Evolutionary conservation across 2,329 filamentous ascomycete species (phyloP).

Genomic region (Colletotrichum plurivorum): DNA sequence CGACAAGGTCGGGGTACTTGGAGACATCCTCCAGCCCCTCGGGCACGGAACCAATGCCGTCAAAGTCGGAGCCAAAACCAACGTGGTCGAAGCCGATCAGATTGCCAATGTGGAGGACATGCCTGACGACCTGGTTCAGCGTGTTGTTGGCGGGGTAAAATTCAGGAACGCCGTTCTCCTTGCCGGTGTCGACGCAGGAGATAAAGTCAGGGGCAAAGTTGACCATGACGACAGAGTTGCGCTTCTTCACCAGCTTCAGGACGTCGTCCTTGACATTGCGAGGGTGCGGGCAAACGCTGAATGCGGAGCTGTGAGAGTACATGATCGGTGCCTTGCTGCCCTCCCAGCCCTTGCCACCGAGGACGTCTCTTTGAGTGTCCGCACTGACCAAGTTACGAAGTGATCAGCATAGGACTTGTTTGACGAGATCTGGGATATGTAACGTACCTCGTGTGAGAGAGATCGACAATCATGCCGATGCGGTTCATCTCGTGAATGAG

Average conservation of each 20-base stretch:
- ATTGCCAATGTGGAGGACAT: constrained; percentile 86
- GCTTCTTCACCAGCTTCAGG: constrained; percentile 80
- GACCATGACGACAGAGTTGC: constrained; percentile 87
- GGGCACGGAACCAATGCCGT: constrained; percentile 79
- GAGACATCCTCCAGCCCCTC: constrained; percentile 86
- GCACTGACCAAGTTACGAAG: constrained; percentile 56
- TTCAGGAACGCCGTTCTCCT: constrained; percentile 76
- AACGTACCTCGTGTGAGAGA: constrained; percentile 74
- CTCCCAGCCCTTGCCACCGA: constrained; percentile 76
- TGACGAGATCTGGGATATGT: background rate
- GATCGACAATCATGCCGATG: constrained; percentile 92
- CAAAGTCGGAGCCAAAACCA: constrained; percentile 91
- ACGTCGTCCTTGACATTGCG: constrained; percentile 92
- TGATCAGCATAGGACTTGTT: constrained; percentile 14
- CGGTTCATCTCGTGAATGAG: constrained; percentile 93
- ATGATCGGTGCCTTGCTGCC: constrained; percentile 87
- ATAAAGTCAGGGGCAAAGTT: constrained; percentile 90
- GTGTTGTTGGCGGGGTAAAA: constrained; percentile 79
- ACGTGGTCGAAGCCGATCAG: constrained; percentile 90
- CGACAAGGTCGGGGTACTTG: constrained; percentile 84
- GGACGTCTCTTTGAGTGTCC: constrained; percentile 88
- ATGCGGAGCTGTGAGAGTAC: constrained; percentile 89
- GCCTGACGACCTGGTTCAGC: constrained; percentile 81
- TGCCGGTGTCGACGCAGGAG: constrained; percentile 75
- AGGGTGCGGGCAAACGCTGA: constrained; percentile 86